Percentiles rank a stretch among this genome's conserved stretches.
Conservation (phyloP, 768 basidiomycete species). For the Russula earlei region DNA sequence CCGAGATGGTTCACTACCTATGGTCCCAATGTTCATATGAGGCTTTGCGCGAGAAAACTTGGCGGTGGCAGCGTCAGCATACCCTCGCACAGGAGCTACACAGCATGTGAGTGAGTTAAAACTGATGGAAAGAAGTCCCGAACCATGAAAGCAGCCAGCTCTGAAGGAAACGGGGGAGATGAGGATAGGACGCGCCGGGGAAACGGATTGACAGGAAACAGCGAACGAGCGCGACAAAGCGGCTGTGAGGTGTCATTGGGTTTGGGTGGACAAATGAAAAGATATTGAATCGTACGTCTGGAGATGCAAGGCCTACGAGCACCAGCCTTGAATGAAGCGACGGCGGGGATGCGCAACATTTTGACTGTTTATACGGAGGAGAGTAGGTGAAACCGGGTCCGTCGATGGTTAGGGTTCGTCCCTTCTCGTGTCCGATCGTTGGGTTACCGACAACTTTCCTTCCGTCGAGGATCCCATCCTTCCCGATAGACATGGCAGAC, state of each 20-base stretch:
- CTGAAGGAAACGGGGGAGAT: background rate
- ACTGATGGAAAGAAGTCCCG: background rate
- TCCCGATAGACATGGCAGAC: conserved; percentile 36
- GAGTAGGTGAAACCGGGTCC: too few relatives aligned
- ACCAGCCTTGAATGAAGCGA: conserved; percentile 10
- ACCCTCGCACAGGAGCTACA: conserved; percentile 51
- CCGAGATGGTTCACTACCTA: conserved; percentile 42
- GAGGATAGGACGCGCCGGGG: conserved; percentile 1
- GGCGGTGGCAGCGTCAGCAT: conserved; percentile 48
- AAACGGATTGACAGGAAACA: conserved; percentile 3
- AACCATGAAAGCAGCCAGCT: conserved; percentile 1
- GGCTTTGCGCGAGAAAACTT: conserved; percentile 71
- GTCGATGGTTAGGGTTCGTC: conserved; percentile 6
- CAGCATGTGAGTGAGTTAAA: background rate
- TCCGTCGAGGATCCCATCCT: background rate
- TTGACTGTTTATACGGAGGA: background rate
- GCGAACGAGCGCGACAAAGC: conserved; percentile 10
- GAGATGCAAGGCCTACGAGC: conserved; percentile 13
- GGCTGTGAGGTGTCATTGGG: conserved; percentile 3
- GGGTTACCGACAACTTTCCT: too few relatives aligned
- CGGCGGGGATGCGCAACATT: conserved; percentile 16
- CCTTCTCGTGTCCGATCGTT: too few relatives aligned
- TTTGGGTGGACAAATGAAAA: background rate
- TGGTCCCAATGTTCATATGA: conserved; percentile 94
- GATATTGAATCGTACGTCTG: background rate